Percentiles rank a stretch among this genome's conserved stretches.
Evolutionary conservation across 192 early-diverging fungal species (phyloP).

Genomic region (Dispira parvispora): DNA sequence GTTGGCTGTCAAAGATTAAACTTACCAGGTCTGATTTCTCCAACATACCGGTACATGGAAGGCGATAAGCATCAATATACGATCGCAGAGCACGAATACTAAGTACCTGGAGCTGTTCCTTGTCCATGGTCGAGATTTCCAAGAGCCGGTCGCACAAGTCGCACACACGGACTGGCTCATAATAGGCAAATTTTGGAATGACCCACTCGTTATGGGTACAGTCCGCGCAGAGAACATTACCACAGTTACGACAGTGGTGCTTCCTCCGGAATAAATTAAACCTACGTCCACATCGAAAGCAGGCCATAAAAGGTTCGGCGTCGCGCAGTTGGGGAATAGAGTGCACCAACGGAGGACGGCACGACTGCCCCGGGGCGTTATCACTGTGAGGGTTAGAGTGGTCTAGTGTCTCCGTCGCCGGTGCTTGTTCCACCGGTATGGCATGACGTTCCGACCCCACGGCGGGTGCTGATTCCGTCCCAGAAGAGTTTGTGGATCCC

Average conservation of each 20-base stretch:
- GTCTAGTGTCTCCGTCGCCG: too few relatives aligned
- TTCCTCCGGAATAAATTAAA: not conserved
- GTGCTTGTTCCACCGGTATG: too few relatives aligned
- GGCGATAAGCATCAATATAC: not conserved
- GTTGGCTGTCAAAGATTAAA: not conserved
- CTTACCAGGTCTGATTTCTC: conserved; percentile 8
- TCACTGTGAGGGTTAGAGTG: not conserved
- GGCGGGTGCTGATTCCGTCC: too few relatives aligned
- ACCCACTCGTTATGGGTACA: conserved; percentile 5
- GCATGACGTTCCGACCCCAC: too few relatives aligned
- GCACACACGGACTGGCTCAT: conserved; percentile 6
- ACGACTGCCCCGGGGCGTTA: not conserved
- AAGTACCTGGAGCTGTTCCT: not conserved
- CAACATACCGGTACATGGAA: not conserved
- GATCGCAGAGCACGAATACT: not conserved
- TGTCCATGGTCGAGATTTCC: not conserved
- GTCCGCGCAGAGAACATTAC: conserved; percentile 3
- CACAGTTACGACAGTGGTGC: conserved; percentile 11
- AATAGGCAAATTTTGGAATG: not conserved
- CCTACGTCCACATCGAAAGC: not conserved
- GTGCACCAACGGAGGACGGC: conserved; percentile 2
- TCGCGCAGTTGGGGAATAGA: not conserved
- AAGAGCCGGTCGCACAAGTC: conserved; percentile 6
- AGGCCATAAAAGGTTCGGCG: not conserved
- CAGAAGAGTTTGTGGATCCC: too few relatives aligned